These are phyloP conservation scores for Lentinus polychrous DNA, from an alignment of 1,284 basidiomycete species.

Conservation along the genomic window DNA sequence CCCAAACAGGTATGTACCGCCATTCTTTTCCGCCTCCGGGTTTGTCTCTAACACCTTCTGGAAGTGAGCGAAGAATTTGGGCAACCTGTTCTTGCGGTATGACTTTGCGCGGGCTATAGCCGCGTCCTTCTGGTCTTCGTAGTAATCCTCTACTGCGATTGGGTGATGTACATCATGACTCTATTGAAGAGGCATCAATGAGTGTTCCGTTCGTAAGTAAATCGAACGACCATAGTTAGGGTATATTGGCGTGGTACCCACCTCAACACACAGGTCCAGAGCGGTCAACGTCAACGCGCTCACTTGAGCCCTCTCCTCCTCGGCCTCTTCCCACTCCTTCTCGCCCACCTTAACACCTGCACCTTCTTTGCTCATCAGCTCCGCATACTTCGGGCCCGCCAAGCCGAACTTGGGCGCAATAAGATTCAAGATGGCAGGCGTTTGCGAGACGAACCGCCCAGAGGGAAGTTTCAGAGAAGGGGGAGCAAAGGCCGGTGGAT, in stretches of 20 bases:
- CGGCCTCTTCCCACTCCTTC: constrained; percentile 10
- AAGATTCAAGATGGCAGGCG: constrained; percentile 35
- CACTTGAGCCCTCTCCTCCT: constrained; percentile 25
- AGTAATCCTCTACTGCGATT: constrained; percentile 28
- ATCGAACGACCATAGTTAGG: too few species aligned
- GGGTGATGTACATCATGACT: constrained; percentile 32
- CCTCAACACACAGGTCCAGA: constrained; percentile 37
- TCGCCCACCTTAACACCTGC: constrained; percentile 10
- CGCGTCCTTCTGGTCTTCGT: constrained; percentile 42
- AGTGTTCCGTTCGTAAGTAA: neutral
- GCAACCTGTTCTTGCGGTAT: constrained; percentile 36
- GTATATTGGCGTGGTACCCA: constrained; percentile 11
- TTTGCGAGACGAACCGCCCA: constrained; percentile 30
- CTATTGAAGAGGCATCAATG: neutral
- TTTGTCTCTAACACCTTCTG: constrained; percentile 29
- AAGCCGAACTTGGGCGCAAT: constrained; percentile 33
- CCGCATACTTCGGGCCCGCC: constrained; percentile 21
- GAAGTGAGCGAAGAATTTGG: constrained; percentile 40
- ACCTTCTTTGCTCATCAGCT: constrained; percentile 12
- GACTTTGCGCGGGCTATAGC: constrained; percentile 26
- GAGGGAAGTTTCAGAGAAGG: constrained; percentile 30
- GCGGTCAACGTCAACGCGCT: constrained; percentile 37
- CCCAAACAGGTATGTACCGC: constrained; percentile 30
- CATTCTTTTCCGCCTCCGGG: constrained; percentile 20
- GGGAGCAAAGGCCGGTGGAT: constrained; percentile 30